phyloP scores from a whole-genome alignment of 2,329 filamentous ascomycete genomes.

The Atkinsonella hypoxylon region DNA sequence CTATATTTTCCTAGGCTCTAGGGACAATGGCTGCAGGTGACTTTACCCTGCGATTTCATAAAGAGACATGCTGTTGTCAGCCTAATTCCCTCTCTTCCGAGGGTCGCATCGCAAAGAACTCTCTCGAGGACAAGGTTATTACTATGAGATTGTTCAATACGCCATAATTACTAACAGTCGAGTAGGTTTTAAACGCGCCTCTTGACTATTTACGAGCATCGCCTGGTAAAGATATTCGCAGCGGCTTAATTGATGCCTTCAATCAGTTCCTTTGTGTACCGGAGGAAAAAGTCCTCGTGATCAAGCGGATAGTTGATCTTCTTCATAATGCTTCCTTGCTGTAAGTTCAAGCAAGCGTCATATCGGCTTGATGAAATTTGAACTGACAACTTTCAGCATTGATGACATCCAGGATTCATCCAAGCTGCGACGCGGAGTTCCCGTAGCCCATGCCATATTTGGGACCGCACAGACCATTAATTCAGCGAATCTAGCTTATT shows the following conservation, averaged over 20 bases:
- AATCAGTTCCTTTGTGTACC: constrained; percentile 65
- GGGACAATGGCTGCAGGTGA: background rate
- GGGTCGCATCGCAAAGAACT: background rate
- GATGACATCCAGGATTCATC: constrained; percentile 39
- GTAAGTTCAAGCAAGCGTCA: background rate
- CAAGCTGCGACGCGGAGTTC: constrained; percentile 31
- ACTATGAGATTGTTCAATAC: background rate
- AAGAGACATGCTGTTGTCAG: background rate
- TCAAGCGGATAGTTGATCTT: constrained; percentile 65
- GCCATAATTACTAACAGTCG: background rate
- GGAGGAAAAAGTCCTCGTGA: constrained; percentile 49
- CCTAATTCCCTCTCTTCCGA: background rate
- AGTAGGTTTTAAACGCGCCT: background rate
- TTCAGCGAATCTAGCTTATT: constrained; percentile 36
- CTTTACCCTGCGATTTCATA: background rate
- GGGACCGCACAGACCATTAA: constrained; percentile 39
- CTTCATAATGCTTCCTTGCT: constrained; percentile 45
- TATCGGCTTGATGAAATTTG: background rate
- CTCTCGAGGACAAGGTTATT: background rate
- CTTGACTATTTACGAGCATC: constrained; percentile 2
- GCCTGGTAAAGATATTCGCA: constrained; percentile 2
- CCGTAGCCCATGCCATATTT: constrained; percentile 36
- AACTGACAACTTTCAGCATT: constrained; percentile 36
- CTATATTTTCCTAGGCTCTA: background rate
- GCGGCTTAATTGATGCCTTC: constrained; percentile 37